phyloP scores from a whole-genome alignment of 345 rosid species.

The Euphorbia pulcherrima region DNA sequence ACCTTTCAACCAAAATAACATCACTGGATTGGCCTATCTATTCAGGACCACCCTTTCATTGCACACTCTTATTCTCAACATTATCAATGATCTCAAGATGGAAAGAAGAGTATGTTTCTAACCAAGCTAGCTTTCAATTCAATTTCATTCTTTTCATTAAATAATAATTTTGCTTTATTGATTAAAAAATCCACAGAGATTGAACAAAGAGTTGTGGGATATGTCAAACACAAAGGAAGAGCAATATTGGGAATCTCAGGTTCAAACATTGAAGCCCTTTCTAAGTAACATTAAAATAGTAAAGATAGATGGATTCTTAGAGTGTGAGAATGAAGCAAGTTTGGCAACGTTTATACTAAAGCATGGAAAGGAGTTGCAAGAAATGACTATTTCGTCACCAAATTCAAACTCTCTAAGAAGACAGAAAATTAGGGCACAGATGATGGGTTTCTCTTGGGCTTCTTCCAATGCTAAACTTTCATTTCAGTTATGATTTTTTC shows the following conservation, averaged over 20 bases:
- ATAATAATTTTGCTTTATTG: too few species aligned
- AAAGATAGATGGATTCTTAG: slow-evolving; percentile 67
- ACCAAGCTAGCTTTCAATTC: not conserved
- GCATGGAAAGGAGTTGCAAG: slow-evolving; percentile 71
- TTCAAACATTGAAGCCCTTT: slow-evolving; percentile 44
- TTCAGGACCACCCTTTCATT: slow-evolving; percentile 57
- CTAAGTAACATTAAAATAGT: slow-evolving; percentile 54
- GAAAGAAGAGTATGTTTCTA: slow-evolving; percentile 49
- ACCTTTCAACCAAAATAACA: slow-evolving; percentile 43
- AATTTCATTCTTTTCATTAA: too few species aligned
- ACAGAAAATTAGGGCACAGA: slow-evolving; percentile 62
- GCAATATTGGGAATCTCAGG: slow-evolving; percentile 67
- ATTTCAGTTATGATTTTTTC: slow-evolving; percentile 19
- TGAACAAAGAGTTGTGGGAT: slow-evolving; percentile 74
- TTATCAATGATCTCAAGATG: slow-evolving; percentile 45
- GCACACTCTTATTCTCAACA: slow-evolving; percentile 53
- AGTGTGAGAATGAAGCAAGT: slow-evolving; percentile 71
- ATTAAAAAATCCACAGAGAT: slow-evolving; percentile 42
- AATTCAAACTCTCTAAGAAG: slow-evolving; percentile 45
- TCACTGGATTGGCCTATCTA: slow-evolving; percentile 50
- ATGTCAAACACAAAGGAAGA: slow-evolving; percentile 52
- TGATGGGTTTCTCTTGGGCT: slow-evolving; percentile 66
- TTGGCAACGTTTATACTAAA: slow-evolving; percentile 66
- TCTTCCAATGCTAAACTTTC: slow-evolving; percentile 71
- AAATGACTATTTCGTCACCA: slow-evolving; percentile 56